These are phyloP conservation scores for Suhomyces sp. DNA, from an alignment of 805 yeast species.

Conservation along the genomic window DNA sequence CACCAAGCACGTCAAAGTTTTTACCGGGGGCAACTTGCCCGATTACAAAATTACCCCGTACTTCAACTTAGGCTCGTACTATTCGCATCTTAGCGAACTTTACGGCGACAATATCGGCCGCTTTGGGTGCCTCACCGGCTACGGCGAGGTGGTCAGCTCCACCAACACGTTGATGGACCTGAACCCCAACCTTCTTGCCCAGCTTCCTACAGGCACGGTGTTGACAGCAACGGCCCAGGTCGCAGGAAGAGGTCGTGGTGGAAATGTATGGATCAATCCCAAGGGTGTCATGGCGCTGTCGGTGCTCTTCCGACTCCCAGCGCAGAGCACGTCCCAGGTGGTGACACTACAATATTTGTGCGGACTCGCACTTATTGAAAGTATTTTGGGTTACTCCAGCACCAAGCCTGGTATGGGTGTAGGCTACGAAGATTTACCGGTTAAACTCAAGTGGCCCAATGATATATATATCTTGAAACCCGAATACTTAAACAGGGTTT, in stretches of 20 bases:
- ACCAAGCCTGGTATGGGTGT: conserved; percentile 32
- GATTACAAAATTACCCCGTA: conserved; percentile 59
- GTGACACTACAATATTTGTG: conserved; percentile 86
- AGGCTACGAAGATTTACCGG: conserved; percentile 73
- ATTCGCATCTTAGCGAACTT: conserved; percentile 34
- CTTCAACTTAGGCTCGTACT: conserved; percentile 64
- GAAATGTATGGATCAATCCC: conserved; percentile 94
- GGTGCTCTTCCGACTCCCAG: conserved; percentile 58
- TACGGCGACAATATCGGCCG: conserved; percentile 23
- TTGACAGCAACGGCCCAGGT: conserved; percentile 80
- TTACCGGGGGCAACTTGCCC: conserved; percentile 46
- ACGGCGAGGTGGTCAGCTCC: conserved; percentile 88
- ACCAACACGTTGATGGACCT: conserved; percentile 76
- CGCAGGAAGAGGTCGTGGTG: conserved; percentile 92
- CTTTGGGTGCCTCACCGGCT: conserved; percentile 64
- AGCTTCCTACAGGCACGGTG: conserved; percentile 68
- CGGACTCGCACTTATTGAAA: conserved; percentile 78
- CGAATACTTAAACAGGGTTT: conserved; percentile 37
- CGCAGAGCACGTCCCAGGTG: conserved; percentile 34
- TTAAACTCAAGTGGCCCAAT: conserved; percentile 94
- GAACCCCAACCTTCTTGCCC: conserved; percentile 56
- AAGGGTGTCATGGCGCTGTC: conserved; percentile 87
- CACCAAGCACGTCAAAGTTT: conserved; percentile 52
- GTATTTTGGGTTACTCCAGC: conserved; percentile 58
- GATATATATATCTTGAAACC: conserved; percentile 80